Evolutionary conservation across 176 grass and related monocot species (phyloP).

Genomic region (Eleusine coracana): DNA sequence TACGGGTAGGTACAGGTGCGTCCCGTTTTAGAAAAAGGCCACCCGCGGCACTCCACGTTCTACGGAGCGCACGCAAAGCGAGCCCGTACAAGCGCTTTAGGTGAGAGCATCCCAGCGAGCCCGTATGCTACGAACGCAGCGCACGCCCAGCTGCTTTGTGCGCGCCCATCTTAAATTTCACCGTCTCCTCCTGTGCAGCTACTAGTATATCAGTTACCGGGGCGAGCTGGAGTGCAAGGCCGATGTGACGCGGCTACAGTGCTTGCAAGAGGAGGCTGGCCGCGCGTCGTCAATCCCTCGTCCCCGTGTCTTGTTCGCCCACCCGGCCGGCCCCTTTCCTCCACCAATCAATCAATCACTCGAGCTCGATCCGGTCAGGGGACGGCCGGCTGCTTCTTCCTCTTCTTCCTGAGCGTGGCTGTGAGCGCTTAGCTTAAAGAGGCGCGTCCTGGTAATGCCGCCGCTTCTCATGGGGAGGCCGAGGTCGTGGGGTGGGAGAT

Average conservation of each 20-base stretch:
- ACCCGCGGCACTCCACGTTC: background rate
- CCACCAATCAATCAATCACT: background rate
- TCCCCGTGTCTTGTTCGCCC: background rate
- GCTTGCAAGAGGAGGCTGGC: background rate
- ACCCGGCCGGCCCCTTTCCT: background rate
- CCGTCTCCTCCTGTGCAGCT: background rate
- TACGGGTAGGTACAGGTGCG: background rate
- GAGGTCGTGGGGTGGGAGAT: background rate
- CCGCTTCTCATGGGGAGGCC: slow-evolving; percentile 2
- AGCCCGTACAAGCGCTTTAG: slow-evolving; percentile 24
- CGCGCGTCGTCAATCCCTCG: background rate
- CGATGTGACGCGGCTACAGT: slow-evolving; percentile 47
- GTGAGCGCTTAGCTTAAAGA: background rate
- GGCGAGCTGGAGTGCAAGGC: slow-evolving; percentile 3
- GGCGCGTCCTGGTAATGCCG: background rate
- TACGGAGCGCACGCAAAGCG: slow-evolving; percentile 11
- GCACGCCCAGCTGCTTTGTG: slow-evolving; percentile 19
- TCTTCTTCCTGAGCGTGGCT: background rate
- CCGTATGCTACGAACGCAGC: background rate
- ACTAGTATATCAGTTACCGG: slow-evolving; percentile 28
- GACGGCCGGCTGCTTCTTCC: background rate
- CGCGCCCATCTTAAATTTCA: slow-evolving; percentile 17
- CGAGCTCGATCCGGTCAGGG: background rate
- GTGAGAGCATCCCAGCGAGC: background rate
- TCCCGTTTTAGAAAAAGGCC: background rate